A percentile compares a stretch with the other conserved stretches of the same genome.
Evolutionary conservation across 2,329 filamentous ascomycete species (phyloP).

Genomic region (Cytospora schulzeri): DNA sequence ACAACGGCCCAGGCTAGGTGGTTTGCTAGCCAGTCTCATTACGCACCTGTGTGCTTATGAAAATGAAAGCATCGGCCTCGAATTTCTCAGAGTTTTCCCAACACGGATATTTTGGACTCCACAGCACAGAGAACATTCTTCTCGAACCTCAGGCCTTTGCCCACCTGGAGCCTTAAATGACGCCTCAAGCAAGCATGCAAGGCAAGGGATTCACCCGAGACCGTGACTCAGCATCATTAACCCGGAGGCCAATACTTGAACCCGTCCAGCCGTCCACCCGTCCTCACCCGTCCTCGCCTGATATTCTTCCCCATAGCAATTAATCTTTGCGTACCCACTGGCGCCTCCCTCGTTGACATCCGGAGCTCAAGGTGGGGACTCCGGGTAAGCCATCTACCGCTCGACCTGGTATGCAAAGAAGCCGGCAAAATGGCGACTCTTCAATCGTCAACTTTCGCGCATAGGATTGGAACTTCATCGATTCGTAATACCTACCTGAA

Average conservation of each 20-base stretch:
- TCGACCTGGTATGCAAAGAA: not conserved
- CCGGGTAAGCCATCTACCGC: not conserved
- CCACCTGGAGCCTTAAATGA: not conserved
- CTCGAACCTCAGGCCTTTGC: not conserved
- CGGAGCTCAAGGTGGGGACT: too few species aligned
- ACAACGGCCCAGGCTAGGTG: not conserved
- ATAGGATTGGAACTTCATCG: too few species aligned
- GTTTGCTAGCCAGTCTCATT: not conserved
- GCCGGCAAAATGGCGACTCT: not conserved
- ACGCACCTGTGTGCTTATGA: not conserved
- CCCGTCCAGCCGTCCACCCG: too few species aligned
- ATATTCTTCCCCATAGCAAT: not conserved
- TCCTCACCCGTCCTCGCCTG: too few species aligned
- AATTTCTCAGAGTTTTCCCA: not conserved
- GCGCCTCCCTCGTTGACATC: too few species aligned
- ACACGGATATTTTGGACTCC: not conserved
- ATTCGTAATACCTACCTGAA: not conserved
- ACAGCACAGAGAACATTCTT: not conserved
- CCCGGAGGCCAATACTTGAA: too few species aligned
- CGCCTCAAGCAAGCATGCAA: too few species aligned
- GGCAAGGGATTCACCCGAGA: not conserved
- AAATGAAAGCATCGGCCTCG: not conserved
- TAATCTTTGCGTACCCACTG: too few species aligned
- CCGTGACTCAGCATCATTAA: not conserved
- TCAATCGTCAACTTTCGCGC: too few species aligned